Evolutionary conservation across 2,329 filamentous ascomycete species (phyloP), one percentile per base, ranked within the genome.

Genomic region (Aspergillus sp.): DNA sequence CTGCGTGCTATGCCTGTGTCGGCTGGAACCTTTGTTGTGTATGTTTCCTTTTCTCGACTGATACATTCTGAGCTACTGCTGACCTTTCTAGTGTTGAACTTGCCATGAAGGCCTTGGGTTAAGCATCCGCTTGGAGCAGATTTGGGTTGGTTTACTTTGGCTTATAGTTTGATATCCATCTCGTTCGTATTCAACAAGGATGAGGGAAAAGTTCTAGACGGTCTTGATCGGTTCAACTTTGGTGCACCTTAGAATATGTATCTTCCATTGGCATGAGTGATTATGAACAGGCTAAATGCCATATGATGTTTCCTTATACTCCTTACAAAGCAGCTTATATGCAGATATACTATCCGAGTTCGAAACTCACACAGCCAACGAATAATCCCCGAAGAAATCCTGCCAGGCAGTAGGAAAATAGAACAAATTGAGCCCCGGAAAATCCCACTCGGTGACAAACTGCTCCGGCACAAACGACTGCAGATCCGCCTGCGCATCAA

Each of bases 1-100:
- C 73, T 96, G 66, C 90, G 94, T 71, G 94, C 94, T 47, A 95
- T 97, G 92, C 94, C 94, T 8, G 94, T 99, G 45, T 94, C 89
- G 71, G 94, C 93, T 2, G 93, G 93, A n/a, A 99, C 94, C 2
- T 99, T 99, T 80, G 90, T 90, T 26, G 91, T 94, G 61, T 82
- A 72, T 57, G 71, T 70, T 51, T 50, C 17, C n/a, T 10, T 20
- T 22, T 9, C 40, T 13, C 14, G 35, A 5, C 11, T 42, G 16
- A 42, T 22, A 9, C 11, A 42, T 22, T 22, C 5, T 17, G 40
- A 10, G 11, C 13, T 14, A 16, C 32, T 49, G 40, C 59, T 64
- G 47, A 60, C 42, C 46, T 16, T 19, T 48, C 11, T 53, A 77
- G 75, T 58, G 75, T 77, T 50, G 75, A 77, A 59, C 62, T 77